Base-by-base conservation (phyloP, 306 rosid genomes). In the Lablab purpureus region DNA sequence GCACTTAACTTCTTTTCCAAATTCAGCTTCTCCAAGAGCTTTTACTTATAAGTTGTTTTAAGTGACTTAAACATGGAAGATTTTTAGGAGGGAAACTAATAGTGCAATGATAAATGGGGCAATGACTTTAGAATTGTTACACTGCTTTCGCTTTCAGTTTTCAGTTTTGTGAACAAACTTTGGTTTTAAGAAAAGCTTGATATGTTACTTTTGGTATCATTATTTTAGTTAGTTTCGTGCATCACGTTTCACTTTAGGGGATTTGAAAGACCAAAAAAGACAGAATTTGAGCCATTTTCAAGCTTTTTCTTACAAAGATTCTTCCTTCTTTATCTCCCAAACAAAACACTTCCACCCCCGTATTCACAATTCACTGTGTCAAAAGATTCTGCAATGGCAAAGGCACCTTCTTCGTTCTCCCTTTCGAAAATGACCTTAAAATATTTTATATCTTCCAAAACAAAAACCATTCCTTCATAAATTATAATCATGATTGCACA, bases 211-310 rank as follows among this genome's bases (percentile, higher is more conserved):
- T 54, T 54, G 55, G 52, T 30, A 0, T 54, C 4, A 36, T 51
- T 7, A 30, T 9, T 71, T 52, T n/a, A n/a, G n/a, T n/a, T n/a
- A n/a, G n/a, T n/a, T n/a, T 56, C 80, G 73, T 63, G 74, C 54
- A 23, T 51, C 74, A 77, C 81, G 81, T 77, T 77, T 66, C 30
- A 34, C 54, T 50, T 49, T 76, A 0, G 11, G 21, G 10, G 36
- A 76, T 49, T 76, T 15, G 25, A 63, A 32, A 8, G 9, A 21
- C 21, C 3, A 30, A 63, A 40, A 63, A 76, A 76, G 47, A 65
- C 49, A 65, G 36, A 2, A 17, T 64, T 34, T 64, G 9, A n/a
- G n/a, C n/a, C n/a, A n/a, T n/a, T n/a, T 63, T 22, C 32, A 10
- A 6, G 0, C 6, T 30, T 51, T 51, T 32, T 7, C n/a, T 21